Evolutionary conservation across 129 eudicot genomes (phyloP).

Genomic region (Chrysanthemum seticuspe): DNA sequence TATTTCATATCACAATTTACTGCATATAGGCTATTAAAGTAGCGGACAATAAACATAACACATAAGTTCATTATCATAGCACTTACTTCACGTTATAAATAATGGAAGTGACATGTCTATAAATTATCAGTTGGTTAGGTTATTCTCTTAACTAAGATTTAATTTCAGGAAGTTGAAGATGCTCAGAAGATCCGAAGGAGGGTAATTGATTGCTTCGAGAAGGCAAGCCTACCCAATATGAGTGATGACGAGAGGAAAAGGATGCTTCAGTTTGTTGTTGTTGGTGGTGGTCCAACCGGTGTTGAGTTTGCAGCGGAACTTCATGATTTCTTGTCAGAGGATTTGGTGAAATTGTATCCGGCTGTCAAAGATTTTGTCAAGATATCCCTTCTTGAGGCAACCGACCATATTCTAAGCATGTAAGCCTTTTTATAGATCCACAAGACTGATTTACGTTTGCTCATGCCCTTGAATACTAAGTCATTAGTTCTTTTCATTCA

Average conservation of each 20-base stretch:
- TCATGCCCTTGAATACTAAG: no score
- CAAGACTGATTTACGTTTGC: background rate
- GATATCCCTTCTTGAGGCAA: conserved; percentile 83
- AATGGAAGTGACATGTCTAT: background rate
- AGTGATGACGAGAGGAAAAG: conserved; percentile 74
- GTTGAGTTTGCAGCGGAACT: conserved; percentile 96
- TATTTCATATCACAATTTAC: background rate
- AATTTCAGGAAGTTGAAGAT: conserved; percentile 85
- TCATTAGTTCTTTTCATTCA: no score
- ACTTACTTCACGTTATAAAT: background rate
- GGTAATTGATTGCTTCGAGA: conserved; percentile 80
- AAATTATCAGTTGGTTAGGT: background rate
- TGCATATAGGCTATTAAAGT: background rate
- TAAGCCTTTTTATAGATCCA: conserved; percentile 26
- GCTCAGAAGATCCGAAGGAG: conserved; percentile 83
- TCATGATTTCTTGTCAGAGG: conserved; percentile 84
- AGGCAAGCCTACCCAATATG: conserved; percentile 69
- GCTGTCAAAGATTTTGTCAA: conserved; percentile 67
- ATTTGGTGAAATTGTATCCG: conserved; percentile 73
- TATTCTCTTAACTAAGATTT: background rate
- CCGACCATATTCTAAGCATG: conserved; percentile 85
- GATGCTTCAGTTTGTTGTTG: conserved; percentile 80
- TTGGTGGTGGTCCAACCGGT: conserved; percentile 96
- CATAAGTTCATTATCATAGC: background rate
- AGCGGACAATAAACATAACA: background rate